Conservation (phyloP, 179 eudicot species). For the Camellia oleifera region DNA sequence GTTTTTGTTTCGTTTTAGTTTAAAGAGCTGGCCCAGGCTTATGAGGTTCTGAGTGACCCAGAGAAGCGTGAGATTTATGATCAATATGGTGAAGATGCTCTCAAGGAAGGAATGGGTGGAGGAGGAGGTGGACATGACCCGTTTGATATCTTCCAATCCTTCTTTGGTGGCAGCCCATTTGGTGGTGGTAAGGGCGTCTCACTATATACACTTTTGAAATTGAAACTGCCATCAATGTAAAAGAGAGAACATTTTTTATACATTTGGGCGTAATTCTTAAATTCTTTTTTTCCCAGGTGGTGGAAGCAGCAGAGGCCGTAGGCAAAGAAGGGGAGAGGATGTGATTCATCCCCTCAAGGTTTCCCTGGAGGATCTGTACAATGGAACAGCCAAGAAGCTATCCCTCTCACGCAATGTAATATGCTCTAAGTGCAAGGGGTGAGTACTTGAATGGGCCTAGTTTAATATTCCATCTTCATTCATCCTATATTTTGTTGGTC, state of each 20-base stretch:
- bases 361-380: slow-evolving; percentile 47
- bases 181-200: slow-evolving; percentile 44
- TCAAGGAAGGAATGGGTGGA: slow-evolving; percentile 56
- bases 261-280: neutral
- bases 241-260: neutral
- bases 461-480: neutral
- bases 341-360: slow-evolving; percentile 55
- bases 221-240: neutral
- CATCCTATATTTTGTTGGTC: neutral
- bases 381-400: slow-evolving; percentile 52
- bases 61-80: slow-evolving; percentile 56
- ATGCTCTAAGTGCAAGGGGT: slow-evolving; percentile 59
- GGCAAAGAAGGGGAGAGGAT: slow-evolving; percentile 56
- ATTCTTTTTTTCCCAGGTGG: slow-evolving; percentile 31
- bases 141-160: slow-evolving; percentile 49
- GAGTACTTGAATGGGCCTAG: slow-evolving; percentile 7
- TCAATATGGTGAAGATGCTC: slow-evolving; percentile 59
- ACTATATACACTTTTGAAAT: neutral
- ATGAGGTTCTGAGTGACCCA: slow-evolving; percentile 51
- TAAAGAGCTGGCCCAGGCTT: slow-evolving; percentile 54
- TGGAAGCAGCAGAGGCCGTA: slow-evolving; percentile 48
- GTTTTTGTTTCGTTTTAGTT: slow-evolving; percentile 14
- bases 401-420: slow-evolving; percentile 56
- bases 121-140: slow-evolving; percentile 50
- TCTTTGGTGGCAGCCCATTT: slow-evolving; percentile 47